These are phyloP conservation scores for Nyssa sinensis DNA, from an alignment of 148 eudicot genomes.

Conservation along the genomic window DNA sequence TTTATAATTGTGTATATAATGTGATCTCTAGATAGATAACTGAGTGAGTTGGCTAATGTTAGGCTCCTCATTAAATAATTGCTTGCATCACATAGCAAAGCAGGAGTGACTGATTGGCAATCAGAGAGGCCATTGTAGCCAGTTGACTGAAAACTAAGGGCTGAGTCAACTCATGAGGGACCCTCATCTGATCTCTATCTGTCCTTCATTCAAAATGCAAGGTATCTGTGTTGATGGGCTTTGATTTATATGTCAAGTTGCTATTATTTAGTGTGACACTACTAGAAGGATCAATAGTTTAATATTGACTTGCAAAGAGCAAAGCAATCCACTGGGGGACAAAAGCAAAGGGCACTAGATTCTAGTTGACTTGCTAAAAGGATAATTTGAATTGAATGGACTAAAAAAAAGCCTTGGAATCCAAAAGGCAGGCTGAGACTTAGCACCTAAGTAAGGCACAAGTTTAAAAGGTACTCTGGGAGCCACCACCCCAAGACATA, in stretches of 20 bases:
- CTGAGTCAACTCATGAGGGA: conserved; percentile 12
- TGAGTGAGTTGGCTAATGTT: not conserved
- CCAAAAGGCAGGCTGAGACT: too few species aligned
- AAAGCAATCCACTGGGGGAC: not conserved
- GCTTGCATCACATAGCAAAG: not conserved
- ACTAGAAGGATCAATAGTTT: not conserved
- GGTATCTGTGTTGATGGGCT: conserved; percentile 5
- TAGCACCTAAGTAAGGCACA: too few species aligned
- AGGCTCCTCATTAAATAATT: not conserved
- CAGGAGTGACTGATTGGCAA: not conserved
- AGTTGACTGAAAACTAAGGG: not conserved
- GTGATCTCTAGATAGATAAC: not conserved
- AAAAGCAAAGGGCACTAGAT: not conserved
- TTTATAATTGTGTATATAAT: too few species aligned
- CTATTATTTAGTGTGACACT: not conserved
- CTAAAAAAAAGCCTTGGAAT: not conserved
- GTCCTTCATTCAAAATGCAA: conserved; percentile 13
- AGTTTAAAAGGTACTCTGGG: not conserved
- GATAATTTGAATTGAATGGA: not conserved
- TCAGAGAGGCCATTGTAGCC: not conserved
- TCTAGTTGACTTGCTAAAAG: not conserved
- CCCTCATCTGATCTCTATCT: not conserved
- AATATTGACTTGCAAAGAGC: too few species aligned
- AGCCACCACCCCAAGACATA: too few species aligned
- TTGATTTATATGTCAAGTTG: not conserved